phyloP scores from a whole-genome alignment of 2,329 filamentous ascomycete species.

The Clonostachys rhizophaga region DNA sequence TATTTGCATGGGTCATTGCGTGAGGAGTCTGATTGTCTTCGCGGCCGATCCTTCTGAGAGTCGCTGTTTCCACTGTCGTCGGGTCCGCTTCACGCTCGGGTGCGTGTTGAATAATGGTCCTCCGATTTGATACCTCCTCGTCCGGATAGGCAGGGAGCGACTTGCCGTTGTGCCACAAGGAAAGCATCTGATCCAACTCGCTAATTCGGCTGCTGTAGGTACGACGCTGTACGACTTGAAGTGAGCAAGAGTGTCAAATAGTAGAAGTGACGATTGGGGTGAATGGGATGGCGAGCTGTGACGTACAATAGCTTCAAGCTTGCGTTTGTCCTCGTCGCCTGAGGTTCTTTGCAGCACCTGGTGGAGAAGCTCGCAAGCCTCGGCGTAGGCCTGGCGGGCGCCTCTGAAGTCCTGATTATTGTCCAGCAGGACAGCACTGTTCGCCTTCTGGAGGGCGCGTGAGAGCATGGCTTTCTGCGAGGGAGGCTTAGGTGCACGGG shows the following conservation, averaged over 20 bases:
- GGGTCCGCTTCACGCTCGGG: constrained; percentile 39
- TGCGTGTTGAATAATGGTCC: constrained; percentile 17
- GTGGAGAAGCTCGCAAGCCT: constrained; percentile 84
- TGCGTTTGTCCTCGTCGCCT: constrained; percentile 81
- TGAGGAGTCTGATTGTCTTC: constrained; percentile 10
- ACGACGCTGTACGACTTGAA: constrained; percentile 52
- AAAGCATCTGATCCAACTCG: constrained; percentile 71
- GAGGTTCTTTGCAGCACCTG: constrained; percentile 83
- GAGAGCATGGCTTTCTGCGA: constrained; percentile 96
- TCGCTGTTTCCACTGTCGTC: constrained; percentile 45
- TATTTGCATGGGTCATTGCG: constrained; percentile 4
- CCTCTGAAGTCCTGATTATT: constrained; percentile 94
- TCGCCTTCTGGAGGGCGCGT: constrained; percentile 91
- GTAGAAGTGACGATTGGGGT: neutral
- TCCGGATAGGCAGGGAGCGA: constrained; percentile 68
- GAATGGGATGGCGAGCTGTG: neutral
- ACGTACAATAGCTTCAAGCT: constrained; percentile 90
- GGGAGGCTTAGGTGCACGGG: constrained; percentile 35
- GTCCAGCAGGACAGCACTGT: constrained; percentile 90
- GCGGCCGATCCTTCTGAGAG: constrained; percentile 37
- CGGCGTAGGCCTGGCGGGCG: constrained; percentile 82
- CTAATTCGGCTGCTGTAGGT: constrained; percentile 89
- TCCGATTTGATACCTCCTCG: constrained; percentile 33
- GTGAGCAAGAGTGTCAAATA: too few relatives aligned
- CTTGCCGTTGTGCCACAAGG: constrained; percentile 52